phyloP scores from a whole-genome alignment of 2,329 filamentous ascomycete species.

The Apiospora marii region DNA sequence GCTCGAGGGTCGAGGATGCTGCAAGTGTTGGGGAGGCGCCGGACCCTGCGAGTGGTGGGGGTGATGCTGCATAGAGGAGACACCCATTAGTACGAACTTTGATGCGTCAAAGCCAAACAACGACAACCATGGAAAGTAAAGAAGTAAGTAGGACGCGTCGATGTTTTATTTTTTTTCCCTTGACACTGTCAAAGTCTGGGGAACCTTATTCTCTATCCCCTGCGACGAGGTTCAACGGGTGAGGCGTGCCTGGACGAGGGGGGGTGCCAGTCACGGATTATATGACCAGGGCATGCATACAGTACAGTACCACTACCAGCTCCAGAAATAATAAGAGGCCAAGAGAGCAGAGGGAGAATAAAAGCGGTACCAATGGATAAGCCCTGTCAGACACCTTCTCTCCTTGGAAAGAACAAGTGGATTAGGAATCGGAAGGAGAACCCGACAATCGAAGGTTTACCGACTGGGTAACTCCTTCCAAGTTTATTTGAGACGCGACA shows the following conservation, averaged over 20 bases:
- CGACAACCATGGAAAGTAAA: constrained; percentile 50
- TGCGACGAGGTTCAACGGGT: constrained; percentile 53
- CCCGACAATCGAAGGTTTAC: constrained; percentile 48
- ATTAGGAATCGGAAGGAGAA: constrained; percentile 46
- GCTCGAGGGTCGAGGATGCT: constrained; percentile 75
- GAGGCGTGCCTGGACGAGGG: constrained; percentile 43
- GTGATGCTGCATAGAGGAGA: constrained; percentile 76
- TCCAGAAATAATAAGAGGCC: constrained; percentile 21
- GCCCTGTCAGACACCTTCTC: constrained; percentile 31
- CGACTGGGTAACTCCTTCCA: constrained; percentile 43
- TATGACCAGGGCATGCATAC: constrained; percentile 42
- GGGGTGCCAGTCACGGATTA: constrained; percentile 39
- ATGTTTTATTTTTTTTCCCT: constrained; percentile 54
- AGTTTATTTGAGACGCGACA: constrained; percentile 40
- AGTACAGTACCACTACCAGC: constrained; percentile 27
- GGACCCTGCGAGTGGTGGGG: constrained; percentile 78
- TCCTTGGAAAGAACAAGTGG: constrained; percentile 40
- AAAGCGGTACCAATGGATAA: constrained; percentile 41
- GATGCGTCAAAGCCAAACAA: constrained; percentile 41
- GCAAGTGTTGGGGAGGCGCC: constrained; percentile 70
- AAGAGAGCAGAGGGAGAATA: constrained; percentile 34
- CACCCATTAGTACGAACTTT: constrained; percentile 61
- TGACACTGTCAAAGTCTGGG: constrained; percentile 56
- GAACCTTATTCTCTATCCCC: constrained; percentile 48
- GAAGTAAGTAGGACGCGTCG: constrained; percentile 55